These are phyloP conservation scores for Ceratocystis albifundus DNA, from an alignment of 2,329 filamentous ascomycete genomes.

Conservation along the genomic window DNA sequence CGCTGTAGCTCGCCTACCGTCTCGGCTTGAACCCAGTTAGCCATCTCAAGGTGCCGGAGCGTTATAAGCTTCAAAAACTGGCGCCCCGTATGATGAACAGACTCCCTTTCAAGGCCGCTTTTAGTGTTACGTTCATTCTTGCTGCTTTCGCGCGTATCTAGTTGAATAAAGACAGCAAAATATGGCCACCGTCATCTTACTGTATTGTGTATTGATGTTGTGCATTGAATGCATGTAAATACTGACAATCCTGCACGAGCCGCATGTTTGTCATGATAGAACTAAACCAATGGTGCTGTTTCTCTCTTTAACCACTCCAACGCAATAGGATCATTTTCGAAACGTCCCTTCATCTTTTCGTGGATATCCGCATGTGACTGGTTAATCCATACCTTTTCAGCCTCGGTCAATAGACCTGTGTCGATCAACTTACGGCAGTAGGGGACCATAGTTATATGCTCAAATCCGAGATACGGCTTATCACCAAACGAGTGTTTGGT, in stretches of 20 bases:
- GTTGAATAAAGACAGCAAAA: conserved; percentile 6
- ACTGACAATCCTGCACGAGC: background rate
- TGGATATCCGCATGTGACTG: conserved; percentile 70
- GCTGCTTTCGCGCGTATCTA: conserved; percentile 43
- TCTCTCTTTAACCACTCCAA: conserved; percentile 76
- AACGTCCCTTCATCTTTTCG: conserved; percentile 67
- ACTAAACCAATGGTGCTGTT: conserved; percentile 36
- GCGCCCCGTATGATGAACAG: conserved; percentile 27
- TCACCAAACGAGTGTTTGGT: conserved; percentile 83
- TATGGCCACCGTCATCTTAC: too few species aligned
- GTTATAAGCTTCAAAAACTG: conserved; percentile 18
- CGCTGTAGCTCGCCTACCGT: conserved; percentile 34
- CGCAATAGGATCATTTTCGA: conserved; percentile 60
- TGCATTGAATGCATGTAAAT: background rate
- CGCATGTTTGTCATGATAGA: background rate
- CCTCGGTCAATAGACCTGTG: conserved; percentile 53
- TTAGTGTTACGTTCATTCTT: conserved; percentile 61
- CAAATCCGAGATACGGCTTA: conserved; percentile 87
- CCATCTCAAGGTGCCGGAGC: conserved; percentile 27
- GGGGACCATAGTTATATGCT: conserved; percentile 94
- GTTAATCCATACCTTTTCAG: conserved; percentile 79
- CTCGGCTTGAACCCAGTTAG: conserved; percentile 35
- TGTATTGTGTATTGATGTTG: background rate
- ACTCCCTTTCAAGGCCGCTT: conserved; percentile 57
- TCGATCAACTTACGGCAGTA: conserved; percentile 87